Evolutionary conservation across 345 rosid genomes (phyloP).

Genomic region (Citrus sinensis): DVS_A1.0 CM039162.1:880501-881000

Average conservation of each 20-base stretch:
- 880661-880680: background rate
- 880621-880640: background rate
- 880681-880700: background rate
- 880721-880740: slow-evolving; percentile 7
- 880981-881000: slow-evolving; percentile 26
- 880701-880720: slow-evolving; percentile 8
- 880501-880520: slow-evolving; percentile 43
- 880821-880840: background rate
- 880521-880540: slow-evolving; percentile 14
- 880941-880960: slow-evolving; percentile 16
- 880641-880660: too few relatives aligned
- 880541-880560: slow-evolving; percentile 27
- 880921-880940: background rate
- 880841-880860: background rate
- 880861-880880: background rate
- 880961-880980: slow-evolving; percentile 16
- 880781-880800: background rate
- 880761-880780: slow-evolving; percentile 6
- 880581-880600: background rate
- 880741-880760: slow-evolving; percentile 8
- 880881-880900: background rate
- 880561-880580: slow-evolving; percentile 1
- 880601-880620: slow-evolving; percentile 3
- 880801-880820: background rate
- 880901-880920: background rate